Evolutionary conservation across 1,139 yeast species (phyloP).

Genomic region (Blastobotrys elegans): DNA sequence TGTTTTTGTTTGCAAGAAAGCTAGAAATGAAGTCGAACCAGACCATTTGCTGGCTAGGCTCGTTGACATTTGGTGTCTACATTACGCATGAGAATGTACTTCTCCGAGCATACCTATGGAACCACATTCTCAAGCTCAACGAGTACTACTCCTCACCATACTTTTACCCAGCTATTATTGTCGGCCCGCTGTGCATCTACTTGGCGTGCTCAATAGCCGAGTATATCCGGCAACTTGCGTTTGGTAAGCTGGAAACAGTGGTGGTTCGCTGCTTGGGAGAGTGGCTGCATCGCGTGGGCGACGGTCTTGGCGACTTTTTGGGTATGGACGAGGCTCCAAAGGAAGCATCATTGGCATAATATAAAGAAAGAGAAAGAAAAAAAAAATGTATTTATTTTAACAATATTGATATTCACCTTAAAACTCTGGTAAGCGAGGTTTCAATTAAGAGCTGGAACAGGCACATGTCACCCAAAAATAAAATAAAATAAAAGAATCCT

Average conservation of each 20-base stretch:
- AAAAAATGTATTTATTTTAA: neutral
- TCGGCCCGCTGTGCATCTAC: neutral
- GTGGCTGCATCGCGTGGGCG: neutral
- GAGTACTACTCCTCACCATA: neutral
- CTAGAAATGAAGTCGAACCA: neutral
- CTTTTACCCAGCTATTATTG: neutral
- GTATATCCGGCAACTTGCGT: neutral
- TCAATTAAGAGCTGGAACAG: too few species aligned
- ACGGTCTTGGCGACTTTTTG: neutral
- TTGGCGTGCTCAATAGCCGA: neutral
- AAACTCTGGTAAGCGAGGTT: too few species aligned
- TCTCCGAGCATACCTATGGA: conserved; percentile 4
- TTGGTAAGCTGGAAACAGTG: neutral
- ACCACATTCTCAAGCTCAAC: neutral
- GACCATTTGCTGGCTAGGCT: neutral
- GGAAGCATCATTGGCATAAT: neutral
- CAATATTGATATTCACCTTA: too few species aligned
- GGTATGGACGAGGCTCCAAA: conserved; percentile 3
- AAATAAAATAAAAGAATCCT: too few species aligned
- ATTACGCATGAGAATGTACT: conserved; percentile 5
- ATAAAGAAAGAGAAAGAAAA: neutral
- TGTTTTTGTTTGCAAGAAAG: conserved; percentile 3
- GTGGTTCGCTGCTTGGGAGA: neutral
- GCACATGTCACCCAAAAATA: too few species aligned
- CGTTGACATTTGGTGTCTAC: conserved; percentile 4